Percentiles rank a stretch among this genome's conserved stretches.
Conservation (phyloP, 257 asterid species). For the Salvia rosmarinus region DNA sequence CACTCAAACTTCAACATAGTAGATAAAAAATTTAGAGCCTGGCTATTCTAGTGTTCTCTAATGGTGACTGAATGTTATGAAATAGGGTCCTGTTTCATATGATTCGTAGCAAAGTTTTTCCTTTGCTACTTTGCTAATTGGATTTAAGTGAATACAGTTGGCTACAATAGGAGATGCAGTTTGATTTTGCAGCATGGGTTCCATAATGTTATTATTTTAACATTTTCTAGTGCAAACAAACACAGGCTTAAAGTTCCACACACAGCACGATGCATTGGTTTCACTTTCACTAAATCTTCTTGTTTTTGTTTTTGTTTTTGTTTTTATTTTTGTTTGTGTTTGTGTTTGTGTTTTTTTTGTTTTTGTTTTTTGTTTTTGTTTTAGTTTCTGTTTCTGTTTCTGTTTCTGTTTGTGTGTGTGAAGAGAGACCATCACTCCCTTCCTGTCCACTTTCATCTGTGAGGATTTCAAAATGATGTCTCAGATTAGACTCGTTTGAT, state of each 20-base stretch:
- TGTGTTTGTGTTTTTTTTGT: too few species aligned
- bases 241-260: too few species aligned
- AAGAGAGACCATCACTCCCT: background rate
- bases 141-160: background rate
- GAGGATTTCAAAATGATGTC: background rate
- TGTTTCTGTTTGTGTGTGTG: background rate
- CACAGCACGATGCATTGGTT: background rate
- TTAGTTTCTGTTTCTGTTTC: too few species aligned
- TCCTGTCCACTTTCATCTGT: background rate
- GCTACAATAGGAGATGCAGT: background rate
- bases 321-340: too few species aligned
- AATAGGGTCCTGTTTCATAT: background rate
- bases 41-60: background rate
- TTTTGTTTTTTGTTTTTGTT: too few species aligned
- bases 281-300: background rate
- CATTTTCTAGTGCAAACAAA: too few species aligned
- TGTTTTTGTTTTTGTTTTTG: too few species aligned
- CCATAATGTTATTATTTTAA: too few species aligned
- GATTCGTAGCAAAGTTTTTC: background rate
- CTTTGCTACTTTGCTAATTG: slow-evolving; percentile 5
- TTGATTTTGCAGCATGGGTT: too few species aligned
- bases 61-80: background rate
- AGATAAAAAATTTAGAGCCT: background rate
- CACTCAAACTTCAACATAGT: background rate
- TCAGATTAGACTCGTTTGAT: slow-evolving; percentile 6